A percentile compares a stretch with the other conserved stretches of the same genome.
Evolutionary conservation across 2,329 filamentous ascomycete genomes (phyloP).

Genomic region (Colletotrichum ledebouriae): DNA sequence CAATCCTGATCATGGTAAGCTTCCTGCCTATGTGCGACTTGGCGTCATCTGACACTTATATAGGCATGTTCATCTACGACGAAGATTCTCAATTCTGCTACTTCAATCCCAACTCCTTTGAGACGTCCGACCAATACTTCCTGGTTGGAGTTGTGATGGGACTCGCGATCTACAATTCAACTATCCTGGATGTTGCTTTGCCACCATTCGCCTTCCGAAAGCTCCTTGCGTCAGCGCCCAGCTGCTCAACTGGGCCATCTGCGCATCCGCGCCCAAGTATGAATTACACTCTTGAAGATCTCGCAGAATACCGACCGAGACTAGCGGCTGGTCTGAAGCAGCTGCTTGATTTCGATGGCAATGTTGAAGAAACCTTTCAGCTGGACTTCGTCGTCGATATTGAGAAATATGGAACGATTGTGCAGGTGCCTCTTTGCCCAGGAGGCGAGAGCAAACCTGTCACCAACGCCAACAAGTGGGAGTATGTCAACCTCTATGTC

Average conservation of each 20-base stretch:
- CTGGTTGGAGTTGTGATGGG: slow-evolving; percentile 89
- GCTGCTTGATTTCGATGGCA: slow-evolving; percentile 85
- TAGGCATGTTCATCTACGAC: slow-evolving; percentile 92
- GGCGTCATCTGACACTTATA: slow-evolving; percentile 35
- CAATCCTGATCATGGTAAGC: slow-evolving; percentile 86
- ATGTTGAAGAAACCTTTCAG: slow-evolving; percentile 84
- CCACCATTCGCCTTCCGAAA: slow-evolving; percentile 93
- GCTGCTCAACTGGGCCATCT: slow-evolving; percentile 65
- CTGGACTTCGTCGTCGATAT: slow-evolving; percentile 84
- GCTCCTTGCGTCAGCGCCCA: slow-evolving; percentile 82
- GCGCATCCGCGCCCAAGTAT: slow-evolving; percentile 72
- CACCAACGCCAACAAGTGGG: slow-evolving; percentile 85
- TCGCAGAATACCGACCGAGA: slow-evolving; percentile 83
- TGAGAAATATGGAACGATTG: slow-evolving; percentile 80
- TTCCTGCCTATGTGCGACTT: neutral
- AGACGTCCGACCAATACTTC: slow-evolving; percentile 93
- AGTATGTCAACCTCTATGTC: slow-evolving; percentile 90
- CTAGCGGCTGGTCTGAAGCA: slow-evolving; percentile 82
- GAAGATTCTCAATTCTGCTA: slow-evolving; percentile 93
- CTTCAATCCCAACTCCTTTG: slow-evolving; percentile 91
- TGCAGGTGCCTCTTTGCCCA: slow-evolving; percentile 78
- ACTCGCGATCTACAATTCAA: slow-evolving; percentile 94
- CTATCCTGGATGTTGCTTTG: slow-evolving; percentile 88
- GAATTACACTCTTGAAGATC: slow-evolving; percentile 83
- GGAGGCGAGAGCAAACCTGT: slow-evolving; percentile 81